A percentile compares a stretch with the other conserved stretches of the same genome.
phyloP scores from a whole-genome alignment of 2,329 filamentous ascomycete species.

The Dothideomycetes sp. region DNA sequence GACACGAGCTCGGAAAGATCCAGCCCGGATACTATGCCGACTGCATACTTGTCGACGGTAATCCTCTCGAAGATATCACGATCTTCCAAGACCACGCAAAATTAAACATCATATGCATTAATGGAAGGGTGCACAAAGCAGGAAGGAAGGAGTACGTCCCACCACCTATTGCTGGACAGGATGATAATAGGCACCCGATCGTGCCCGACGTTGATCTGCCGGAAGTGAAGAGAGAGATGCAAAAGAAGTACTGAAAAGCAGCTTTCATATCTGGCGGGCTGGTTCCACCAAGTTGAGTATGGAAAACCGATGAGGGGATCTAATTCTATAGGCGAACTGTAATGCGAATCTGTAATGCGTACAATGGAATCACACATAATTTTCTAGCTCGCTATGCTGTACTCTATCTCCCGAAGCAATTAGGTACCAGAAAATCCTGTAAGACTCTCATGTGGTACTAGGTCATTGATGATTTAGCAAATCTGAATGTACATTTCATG shows the following conservation, averaged over 20 bases:
- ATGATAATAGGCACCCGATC: constrained; percentile 5
- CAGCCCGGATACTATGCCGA: constrained; percentile 32
- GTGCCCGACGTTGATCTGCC: constrained; percentile 6
- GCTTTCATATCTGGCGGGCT: too few relatives aligned
- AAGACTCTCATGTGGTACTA: too few relatives aligned
- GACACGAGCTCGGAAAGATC: constrained; percentile 31
- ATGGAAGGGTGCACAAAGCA: constrained; percentile 35
- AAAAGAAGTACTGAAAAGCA: constrained; percentile 9
- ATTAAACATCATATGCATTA: constrained; percentile 37
- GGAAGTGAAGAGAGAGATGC: constrained; percentile 5
- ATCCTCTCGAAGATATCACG: constrained; percentile 31
- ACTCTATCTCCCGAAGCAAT: too few relatives aligned
- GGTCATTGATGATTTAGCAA: too few relatives aligned
- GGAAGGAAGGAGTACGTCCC: constrained; percentile 14
- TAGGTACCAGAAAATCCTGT: too few relatives aligned
- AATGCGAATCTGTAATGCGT: too few relatives aligned
- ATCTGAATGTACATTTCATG: too few relatives aligned
- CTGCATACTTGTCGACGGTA: constrained; percentile 35
- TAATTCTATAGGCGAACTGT: too few relatives aligned
- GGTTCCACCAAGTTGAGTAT: too few relatives aligned
- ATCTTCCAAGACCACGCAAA: constrained; percentile 33
- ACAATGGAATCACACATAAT: too few relatives aligned
- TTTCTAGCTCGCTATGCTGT: too few relatives aligned
- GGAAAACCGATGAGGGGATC: too few relatives aligned
- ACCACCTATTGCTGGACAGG: constrained; percentile 5